Evolutionary conservation across 306 rosid genomes (phyloP).

Genomic region (Prunus campanulata): DNA sequence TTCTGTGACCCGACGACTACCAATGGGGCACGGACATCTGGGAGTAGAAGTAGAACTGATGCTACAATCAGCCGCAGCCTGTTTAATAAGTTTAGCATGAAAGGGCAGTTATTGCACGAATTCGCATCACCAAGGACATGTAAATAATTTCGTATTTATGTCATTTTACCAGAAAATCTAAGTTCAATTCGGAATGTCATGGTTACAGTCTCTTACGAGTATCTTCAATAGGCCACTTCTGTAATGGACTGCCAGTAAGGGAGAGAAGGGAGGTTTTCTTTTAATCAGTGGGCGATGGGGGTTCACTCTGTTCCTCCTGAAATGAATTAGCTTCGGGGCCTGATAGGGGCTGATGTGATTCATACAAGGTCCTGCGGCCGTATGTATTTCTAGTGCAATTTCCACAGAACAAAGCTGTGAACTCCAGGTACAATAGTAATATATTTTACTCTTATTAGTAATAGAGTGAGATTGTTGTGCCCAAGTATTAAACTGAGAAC

Average conservation of each 20-base stretch:
- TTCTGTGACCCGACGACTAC: constrained; percentile 32
- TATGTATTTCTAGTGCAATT: no score
- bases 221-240: not conserved
- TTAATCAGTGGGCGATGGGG: no score
- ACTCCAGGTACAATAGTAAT: not conserved
- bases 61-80: constrained; percentile 35
- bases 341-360: not conserved
- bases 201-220: not conserved
- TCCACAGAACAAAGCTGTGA: not conserved
- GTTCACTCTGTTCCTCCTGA: no score
- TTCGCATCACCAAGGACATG: constrained; percentile 26
- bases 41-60: constrained; percentile 41
- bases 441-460: not conserved
- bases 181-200: not conserved
- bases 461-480: not conserved
- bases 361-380: not conserved
- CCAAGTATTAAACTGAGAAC: not conserved
- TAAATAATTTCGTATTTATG: not conserved
- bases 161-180: not conserved
- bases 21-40: constrained; percentile 45
- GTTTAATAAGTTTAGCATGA: constrained; percentile 29
- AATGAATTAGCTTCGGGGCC: no score
- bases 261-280: no score
- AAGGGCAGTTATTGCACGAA: constrained; percentile 35
- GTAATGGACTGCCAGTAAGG: no score